These are phyloP conservation scores for Cercospora zeina DNA, from an alignment of 2,329 filamentous ascomycete species.

Conservation along the genomic window DNA sequence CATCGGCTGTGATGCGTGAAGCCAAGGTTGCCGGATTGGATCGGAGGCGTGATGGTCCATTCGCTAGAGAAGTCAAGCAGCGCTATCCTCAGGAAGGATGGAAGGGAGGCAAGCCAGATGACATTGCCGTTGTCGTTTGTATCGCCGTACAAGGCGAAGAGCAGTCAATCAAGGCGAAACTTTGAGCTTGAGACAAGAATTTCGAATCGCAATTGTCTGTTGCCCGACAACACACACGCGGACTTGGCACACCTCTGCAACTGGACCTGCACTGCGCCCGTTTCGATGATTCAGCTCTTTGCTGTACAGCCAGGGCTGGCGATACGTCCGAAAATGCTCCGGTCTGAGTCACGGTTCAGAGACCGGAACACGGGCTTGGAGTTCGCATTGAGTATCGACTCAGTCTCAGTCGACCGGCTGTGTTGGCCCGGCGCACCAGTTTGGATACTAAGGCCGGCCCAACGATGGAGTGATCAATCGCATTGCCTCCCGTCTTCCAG, in stretches of 20 bases:
- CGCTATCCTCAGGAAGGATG: constrained; percentile 84
- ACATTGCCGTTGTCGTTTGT: constrained; percentile 84
- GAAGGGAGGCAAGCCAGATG: constrained; percentile 90
- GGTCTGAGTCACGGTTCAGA: not conserved
- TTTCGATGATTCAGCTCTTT: not conserved
- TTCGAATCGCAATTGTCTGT: not conserved
- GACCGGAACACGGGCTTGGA: not conserved
- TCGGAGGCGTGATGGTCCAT: constrained; percentile 80
- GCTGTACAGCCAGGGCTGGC: not conserved
- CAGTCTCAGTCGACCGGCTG: not conserved
- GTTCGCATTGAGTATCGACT: not conserved
- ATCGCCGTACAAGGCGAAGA: constrained; percentile 63
- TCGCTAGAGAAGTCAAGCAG: constrained; percentile 89
- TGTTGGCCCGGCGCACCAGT: not conserved
- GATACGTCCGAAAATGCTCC: not conserved
- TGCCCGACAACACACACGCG: not conserved
- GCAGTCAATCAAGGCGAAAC: constrained; percentile 39
- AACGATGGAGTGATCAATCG: not conserved
- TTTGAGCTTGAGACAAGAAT: constrained; percentile 13
- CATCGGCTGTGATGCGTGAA: constrained; percentile 73
- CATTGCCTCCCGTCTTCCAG: not conserved
- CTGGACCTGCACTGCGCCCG: not conserved
- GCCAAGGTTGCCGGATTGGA: constrained; percentile 85
- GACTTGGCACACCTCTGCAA: not conserved
- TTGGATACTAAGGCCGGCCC: not conserved